Percentiles rank a stretch among this genome's conserved stretches.
These are phyloP conservation scores for Candida sithepensis DNA, from an alignment of 805 yeast species.

Conservation along the genomic window DNA sequence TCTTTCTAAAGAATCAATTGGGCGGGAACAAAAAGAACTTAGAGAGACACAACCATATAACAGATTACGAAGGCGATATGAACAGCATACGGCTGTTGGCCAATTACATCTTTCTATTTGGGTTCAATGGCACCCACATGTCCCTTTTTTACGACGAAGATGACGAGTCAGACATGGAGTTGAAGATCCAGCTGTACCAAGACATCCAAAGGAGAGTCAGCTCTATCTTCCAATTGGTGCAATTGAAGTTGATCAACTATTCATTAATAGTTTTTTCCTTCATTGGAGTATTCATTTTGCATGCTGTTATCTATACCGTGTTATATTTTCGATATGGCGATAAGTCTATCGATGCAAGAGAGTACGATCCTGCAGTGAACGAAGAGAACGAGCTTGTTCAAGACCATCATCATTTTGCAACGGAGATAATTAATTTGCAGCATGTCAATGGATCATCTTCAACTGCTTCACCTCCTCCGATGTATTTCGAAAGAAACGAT, in stretches of 20 bases:
- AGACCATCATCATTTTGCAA: conserved; percentile 4
- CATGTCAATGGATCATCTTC: neutral
- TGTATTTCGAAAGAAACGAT: neutral
- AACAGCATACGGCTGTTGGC: conserved; percentile 16
- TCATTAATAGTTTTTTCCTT: conserved; percentile 14
- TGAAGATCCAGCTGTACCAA: conserved; percentile 14
- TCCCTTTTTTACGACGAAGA: conserved; percentile 11
- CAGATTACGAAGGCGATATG: conserved; percentile 1
- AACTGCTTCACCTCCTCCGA: neutral
- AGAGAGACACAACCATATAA: neutral
- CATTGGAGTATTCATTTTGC: conserved; percentile 16
- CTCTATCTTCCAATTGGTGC: conserved; percentile 14
- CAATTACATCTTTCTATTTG: conserved; percentile 21
- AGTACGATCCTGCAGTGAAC: conserved; percentile 2
- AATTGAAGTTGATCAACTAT: conserved; percentile 23
- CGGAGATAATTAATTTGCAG: conserved; percentile 4
- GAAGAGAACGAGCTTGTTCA: conserved; percentile 5
- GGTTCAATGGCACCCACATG: conserved; percentile 18
- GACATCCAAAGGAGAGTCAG: conserved; percentile 14
- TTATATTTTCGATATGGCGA: conserved; percentile 9
- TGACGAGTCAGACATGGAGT: conserved; percentile 10
- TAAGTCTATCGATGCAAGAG: neutral
- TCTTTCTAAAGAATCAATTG: conserved; percentile 3
- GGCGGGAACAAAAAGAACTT: too few relatives aligned
- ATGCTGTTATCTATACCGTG: conserved; percentile 17